Conservation (phyloP, 768 basidiomycete genomes). For the Hericium alpestre region DNA sequence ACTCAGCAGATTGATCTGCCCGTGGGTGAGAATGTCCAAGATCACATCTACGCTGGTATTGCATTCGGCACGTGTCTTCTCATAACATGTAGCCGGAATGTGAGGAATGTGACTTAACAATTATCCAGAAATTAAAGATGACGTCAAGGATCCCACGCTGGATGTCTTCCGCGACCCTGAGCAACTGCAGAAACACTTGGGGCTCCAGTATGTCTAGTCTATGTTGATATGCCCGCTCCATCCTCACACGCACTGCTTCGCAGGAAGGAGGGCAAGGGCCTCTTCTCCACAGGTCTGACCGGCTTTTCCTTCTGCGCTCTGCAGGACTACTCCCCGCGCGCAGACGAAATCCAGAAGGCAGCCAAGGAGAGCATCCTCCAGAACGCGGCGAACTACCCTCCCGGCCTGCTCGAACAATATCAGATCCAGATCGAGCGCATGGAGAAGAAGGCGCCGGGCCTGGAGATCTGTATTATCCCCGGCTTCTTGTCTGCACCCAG, state of each 20-base stretch:
- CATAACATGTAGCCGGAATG: neutral
- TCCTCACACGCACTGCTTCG: neutral
- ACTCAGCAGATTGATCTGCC: constrained; percentile 1
- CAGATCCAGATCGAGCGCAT: constrained; percentile 4
- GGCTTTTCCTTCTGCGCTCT: constrained; percentile 7
- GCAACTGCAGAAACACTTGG: constrained; percentile 2
- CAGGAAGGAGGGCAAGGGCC: neutral
- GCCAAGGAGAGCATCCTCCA: constrained; percentile 3
- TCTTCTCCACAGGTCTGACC: neutral
- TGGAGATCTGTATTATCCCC: neutral
- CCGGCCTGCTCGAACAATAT: constrained; percentile 8
- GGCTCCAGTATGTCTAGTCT: constrained; percentile 4
- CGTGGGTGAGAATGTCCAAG: constrained; percentile 12
- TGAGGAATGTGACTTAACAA: neutral
- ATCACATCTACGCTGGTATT: constrained; percentile 1
- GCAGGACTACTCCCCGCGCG: neutral
- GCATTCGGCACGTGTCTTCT: constrained; percentile 3
- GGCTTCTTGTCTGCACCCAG: neutral
- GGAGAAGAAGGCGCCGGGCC: constrained; percentile 2
- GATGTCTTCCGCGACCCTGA: constrained; percentile 6
- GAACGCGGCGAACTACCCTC: neutral
- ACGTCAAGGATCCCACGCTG: constrained; percentile 2
- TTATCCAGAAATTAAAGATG: constrained; percentile 5
- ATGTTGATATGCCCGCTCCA: neutral
- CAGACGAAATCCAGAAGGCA: constrained; percentile 1